Percentiles rank a stretch among this genome's conserved stretches.
Evolutionary conservation across 768 basidiomycete genomes (phyloP).

Genomic region (button mushroom (Agaricus bisporus)): DNA sequence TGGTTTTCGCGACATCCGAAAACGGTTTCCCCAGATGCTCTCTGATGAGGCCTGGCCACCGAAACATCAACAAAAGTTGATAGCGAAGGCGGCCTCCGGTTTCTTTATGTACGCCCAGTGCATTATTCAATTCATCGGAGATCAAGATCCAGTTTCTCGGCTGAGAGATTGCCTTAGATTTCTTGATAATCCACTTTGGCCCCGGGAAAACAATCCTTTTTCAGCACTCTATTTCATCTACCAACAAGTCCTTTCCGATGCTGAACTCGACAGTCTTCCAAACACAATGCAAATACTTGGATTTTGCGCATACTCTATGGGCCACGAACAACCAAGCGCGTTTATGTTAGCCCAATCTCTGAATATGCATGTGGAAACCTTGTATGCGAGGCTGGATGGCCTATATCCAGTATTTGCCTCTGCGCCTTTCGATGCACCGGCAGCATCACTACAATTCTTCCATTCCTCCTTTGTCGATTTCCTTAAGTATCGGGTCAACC

Average conservation of each 20-base stretch:
- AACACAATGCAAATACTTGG: neutral
- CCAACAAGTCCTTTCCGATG: neutral
- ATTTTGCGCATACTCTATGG: neutral
- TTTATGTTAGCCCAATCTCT: neutral
- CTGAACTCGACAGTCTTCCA: neutral
- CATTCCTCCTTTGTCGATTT: conserved; percentile 2
- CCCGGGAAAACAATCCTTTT: neutral
- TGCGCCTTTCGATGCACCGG: neutral
- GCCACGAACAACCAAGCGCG: neutral
- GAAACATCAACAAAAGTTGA: neutral
- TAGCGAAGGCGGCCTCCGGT: neutral
- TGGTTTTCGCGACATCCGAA: neutral
- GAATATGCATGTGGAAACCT: neutral
- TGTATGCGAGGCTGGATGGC: neutral
- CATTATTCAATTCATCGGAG: neutral
- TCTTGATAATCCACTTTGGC: neutral
- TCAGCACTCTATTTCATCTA: neutral
- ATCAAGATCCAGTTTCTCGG: neutral
- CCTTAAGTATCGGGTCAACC: neutral
- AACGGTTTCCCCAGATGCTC: neutral
- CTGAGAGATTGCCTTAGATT: neutral
- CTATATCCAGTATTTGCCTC: neutral
- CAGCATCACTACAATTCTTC: neutral
- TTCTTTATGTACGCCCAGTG: neutral
- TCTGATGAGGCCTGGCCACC: neutral